A percentile compares a stretch with the other conserved stretches of the same genome.
Evolutionary conservation across 2,329 filamentous ascomycete species (phyloP).

Genomic region (Trichophyton mentagrophytes): DNA sequence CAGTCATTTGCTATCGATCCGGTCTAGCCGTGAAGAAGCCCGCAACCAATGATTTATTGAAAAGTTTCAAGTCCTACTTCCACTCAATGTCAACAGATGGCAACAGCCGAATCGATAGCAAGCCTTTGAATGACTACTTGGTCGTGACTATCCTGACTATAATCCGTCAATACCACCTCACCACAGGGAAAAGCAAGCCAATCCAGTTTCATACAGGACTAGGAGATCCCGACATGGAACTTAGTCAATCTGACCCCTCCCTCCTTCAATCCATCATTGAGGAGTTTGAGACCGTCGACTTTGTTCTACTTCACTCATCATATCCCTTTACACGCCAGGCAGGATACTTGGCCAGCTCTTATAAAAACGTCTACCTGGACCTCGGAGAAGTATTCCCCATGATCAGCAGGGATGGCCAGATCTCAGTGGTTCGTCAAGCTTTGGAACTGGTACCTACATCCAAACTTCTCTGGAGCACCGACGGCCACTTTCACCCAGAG

Average conservation of each 20-base stretch:
- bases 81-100: constrained; percentile 18
- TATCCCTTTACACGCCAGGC: constrained; percentile 72
- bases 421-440: constrained; percentile 55
- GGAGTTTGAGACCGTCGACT: constrained; percentile 53
- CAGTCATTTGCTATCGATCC: constrained; percentile 67
- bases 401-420: constrained; percentile 63
- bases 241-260: constrained; percentile 59
- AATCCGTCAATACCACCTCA: constrained; percentile 34
- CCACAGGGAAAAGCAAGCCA: constrained; percentile 46
- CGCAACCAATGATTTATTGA: constrained; percentile 30
- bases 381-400: constrained; percentile 73
- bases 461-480: constrained; percentile 69
- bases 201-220: constrained; percentile 75
- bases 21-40: constrained; percentile 52
- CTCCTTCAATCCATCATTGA: constrained; percentile 63
- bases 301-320: constrained; percentile 66
- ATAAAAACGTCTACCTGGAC: constrained; percentile 69
- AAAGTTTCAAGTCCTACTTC: constrained; percentile 18
- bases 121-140: constrained; percentile 55
- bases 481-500: constrained; percentile 68
- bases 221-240: constrained; percentile 63
- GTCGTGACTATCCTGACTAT: constrained; percentile 51
- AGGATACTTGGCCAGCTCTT: constrained; percentile 64
- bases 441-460: constrained; percentile 62
- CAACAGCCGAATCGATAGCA: constrained; percentile 37